A percentile compares a stretch with the other conserved stretches of the same genome.
Conservation (phyloP, 2,329 filamentous ascomycete species). For the Geosmithia morbida region DNA sequence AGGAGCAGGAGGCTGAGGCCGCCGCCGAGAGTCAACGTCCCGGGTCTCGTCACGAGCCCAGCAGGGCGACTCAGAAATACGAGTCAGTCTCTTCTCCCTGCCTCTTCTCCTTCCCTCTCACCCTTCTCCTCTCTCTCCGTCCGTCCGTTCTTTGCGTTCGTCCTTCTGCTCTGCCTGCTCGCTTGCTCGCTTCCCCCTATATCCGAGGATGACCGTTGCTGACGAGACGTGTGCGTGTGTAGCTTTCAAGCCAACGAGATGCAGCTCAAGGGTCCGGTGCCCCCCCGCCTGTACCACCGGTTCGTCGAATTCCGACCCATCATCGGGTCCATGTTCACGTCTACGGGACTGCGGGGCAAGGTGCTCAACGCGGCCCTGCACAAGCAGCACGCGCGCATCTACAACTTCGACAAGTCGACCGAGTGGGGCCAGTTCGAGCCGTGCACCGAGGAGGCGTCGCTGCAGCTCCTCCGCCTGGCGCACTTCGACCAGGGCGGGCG, state of each 20-base stretch:
- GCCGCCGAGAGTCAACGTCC: slow-evolving; percentile 1
- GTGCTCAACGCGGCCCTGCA: slow-evolving; percentile 76
- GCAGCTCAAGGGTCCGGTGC: slow-evolving; percentile 73
- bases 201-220: not conserved
- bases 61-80: slow-evolving; percentile 51
- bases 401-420: slow-evolving; percentile 72
- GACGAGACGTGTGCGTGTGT: not conserved
- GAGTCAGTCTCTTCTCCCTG: slow-evolving; percentile 46
- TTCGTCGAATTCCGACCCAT: slow-evolving; percentile 90
- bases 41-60: slow-evolving; percentile 13
- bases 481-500: slow-evolving; percentile 78
- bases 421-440: slow-evolving; percentile 53
- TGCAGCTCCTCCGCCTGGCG: slow-evolving; percentile 72
- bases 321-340: slow-evolving; percentile 77
- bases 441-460: slow-evolving; percentile 55
- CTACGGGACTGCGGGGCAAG: slow-evolving; percentile 60
- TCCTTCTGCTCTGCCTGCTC: no score
- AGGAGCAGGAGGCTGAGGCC: slow-evolving; percentile 18
- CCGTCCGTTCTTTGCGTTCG: no score
- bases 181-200: no score
- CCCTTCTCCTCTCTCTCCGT: no score
- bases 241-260: slow-evolving; percentile 91
- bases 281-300: slow-evolving; percentile 69
- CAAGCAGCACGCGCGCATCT: slow-evolving; percentile 78
- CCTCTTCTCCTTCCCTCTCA: no score